Evolutionary conservation across 768 basidiomycete genomes (phyloP).

Genomic region (Mrakia gelida): DNA sequence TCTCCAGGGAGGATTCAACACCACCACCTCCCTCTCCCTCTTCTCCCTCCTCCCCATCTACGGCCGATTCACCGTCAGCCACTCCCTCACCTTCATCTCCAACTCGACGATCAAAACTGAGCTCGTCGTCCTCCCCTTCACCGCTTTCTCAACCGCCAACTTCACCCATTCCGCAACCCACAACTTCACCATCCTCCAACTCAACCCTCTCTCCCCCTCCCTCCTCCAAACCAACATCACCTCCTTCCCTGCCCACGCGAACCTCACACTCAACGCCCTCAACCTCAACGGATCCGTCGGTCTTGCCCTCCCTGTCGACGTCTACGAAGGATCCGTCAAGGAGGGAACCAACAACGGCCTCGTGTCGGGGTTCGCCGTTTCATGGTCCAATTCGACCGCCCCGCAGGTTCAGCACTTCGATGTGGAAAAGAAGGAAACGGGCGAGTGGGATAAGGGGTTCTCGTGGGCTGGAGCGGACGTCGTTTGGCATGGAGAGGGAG

Average conservation of each 20-base stretch:
- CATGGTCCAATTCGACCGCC: neutral
- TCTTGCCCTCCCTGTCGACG: neutral
- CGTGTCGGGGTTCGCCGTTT: neutral
- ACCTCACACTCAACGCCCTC: neutral
- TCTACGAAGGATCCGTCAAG: neutral
- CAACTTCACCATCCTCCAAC: neutral
- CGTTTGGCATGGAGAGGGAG: neutral
- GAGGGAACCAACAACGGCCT: neutral
- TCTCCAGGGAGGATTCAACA: neutral
- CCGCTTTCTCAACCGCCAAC: neutral
- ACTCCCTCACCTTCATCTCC: constrained; percentile 1
- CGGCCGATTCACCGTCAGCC: constrained; percentile 12
- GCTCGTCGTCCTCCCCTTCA: neutral
- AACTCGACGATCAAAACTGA: neutral
- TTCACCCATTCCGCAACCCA: neutral
- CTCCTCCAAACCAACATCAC: constrained; percentile 8
- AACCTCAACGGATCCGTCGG: neutral
- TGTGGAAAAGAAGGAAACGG: neutral
- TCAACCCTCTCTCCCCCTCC: neutral
- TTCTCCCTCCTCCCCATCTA: constrained; percentile 22
- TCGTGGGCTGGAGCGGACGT: neutral
- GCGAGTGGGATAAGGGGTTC: neutral
- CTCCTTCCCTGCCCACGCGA: neutral
- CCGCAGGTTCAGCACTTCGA: neutral
- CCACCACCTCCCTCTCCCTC: constrained; percentile 16